Evolutionary conservation across 805 yeast genomes (phyloP).

Genomic region (Sugiyamaella lignohabitans): DNA sequence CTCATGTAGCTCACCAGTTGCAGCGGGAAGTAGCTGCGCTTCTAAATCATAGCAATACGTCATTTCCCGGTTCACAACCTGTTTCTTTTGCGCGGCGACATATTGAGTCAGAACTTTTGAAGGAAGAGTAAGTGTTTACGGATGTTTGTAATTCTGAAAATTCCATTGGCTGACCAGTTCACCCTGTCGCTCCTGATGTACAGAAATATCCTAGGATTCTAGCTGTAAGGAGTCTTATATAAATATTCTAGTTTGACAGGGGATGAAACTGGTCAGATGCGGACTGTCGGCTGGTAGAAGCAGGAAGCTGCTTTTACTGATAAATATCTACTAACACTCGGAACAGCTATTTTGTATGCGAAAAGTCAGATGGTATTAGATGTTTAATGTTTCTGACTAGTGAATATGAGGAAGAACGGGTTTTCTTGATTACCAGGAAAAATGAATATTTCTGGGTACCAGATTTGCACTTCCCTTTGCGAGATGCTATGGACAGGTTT

Average conservation of each 20-base stretch:
- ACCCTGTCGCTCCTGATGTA: too few relatives aligned
- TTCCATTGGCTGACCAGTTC: too few relatives aligned
- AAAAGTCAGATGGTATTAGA: constrained; percentile 89
- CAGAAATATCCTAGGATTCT: too few relatives aligned
- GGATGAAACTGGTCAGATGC: too few relatives aligned
- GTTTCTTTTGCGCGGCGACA: constrained; percentile 79
- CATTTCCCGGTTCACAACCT: constrained; percentile 93
- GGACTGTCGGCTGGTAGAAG: too few relatives aligned
- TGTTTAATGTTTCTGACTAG: constrained; percentile 56
- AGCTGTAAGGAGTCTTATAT: too few relatives aligned
- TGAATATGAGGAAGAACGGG: constrained; percentile 78
- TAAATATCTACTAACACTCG: too few relatives aligned
- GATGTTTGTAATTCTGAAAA: too few relatives aligned
- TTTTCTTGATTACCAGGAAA: constrained; percentile 81
- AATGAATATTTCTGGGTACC: constrained; percentile 80
- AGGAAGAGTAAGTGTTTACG: constrained; percentile 47
- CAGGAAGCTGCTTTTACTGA: too few relatives aligned
- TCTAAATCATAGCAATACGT: constrained; percentile 46
- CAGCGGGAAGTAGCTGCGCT: constrained; percentile 61
- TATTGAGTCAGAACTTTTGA: constrained; percentile 50
- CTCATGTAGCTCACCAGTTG: constrained; percentile 60
- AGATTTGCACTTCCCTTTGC: constrained; percentile 67
- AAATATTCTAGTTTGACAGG: too few relatives aligned
- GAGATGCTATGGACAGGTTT: constrained; percentile 44
- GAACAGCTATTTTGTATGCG: constrained; percentile 87